Percentiles rank a stretch among this genome's conserved stretches.
phyloP scores from a whole-genome alignment of 169 alveolate species.

The Perkinsus olseni region DNA sequence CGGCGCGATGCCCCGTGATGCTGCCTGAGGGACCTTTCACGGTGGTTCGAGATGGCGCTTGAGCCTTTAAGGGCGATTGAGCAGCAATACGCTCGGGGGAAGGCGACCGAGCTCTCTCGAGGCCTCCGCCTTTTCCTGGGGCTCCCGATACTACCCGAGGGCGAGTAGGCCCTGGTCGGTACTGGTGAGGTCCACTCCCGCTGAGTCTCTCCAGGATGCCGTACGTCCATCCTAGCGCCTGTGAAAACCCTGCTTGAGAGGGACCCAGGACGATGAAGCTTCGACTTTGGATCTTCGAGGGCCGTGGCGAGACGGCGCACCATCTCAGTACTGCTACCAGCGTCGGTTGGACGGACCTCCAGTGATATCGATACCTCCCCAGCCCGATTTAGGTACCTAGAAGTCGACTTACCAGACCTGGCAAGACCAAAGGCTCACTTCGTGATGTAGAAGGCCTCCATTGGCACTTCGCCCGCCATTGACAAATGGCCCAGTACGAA shows the following conservation, averaged over 20 bases:
- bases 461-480: background rate
- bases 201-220: background rate
- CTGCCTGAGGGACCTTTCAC: too few relatives aligned
- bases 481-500: background rate
- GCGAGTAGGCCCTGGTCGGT: background rate
- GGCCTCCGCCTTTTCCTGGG: background rate
- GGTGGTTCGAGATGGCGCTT: too few relatives aligned
- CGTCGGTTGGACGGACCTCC: background rate
- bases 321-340: background rate
- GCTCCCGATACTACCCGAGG: background rate
- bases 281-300: background rate
- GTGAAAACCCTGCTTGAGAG: background rate
- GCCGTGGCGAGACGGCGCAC: background rate
- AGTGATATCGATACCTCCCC: background rate
- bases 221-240: background rate
- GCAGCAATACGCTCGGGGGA: background rate
- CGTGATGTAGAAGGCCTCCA: background rate
- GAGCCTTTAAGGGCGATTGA: too few relatives aligned
- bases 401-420: background rate
- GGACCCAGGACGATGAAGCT: background rate
- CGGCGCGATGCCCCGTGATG: too few relatives aligned
- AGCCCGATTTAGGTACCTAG: background rate
- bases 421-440: background rate
- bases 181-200: background rate
- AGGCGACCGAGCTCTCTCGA: background rate